Conservation (phyloP, 176 grass and related monocot species). For the Ampelocalamus luodianensis region DNA sequence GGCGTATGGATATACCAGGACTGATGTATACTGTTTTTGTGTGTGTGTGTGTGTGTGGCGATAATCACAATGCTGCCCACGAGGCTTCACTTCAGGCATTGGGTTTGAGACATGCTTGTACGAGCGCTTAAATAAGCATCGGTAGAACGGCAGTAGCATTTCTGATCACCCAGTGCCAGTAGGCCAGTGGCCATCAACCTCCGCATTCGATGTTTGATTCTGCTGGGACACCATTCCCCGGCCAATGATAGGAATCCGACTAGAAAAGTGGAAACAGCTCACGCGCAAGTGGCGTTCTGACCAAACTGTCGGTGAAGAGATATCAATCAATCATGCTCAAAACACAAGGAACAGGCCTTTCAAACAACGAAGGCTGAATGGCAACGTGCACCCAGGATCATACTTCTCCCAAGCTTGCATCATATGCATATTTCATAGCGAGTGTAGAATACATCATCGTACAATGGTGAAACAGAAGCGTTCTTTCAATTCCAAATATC, state of each 20-base stretch:
- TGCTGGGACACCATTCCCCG: slow-evolving; percentile 8
- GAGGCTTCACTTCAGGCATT: neutral
- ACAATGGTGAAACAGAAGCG: neutral
- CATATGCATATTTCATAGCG: neutral
- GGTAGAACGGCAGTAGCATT: slow-evolving; percentile 27
- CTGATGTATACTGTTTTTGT: too few species aligned
- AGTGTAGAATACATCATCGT: neutral
- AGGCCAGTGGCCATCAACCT: too few species aligned
- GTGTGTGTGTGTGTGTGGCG: too few species aligned
- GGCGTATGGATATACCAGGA: too few species aligned
- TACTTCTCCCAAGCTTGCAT: neutral
- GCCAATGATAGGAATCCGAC: neutral
- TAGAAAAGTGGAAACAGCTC: slow-evolving; percentile 39
- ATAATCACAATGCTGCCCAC: too few species aligned
- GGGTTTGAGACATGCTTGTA: neutral
- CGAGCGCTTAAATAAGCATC: too few species aligned
- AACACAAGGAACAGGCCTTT: neutral
- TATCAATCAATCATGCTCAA: neutral
- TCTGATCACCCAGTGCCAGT: neutral
- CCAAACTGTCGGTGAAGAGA: slow-evolving; percentile 35
- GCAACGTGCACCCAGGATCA: slow-evolving; percentile 2
- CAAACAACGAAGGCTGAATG: neutral
- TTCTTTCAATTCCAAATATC: slow-evolving; percentile 8
- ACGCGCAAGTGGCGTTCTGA: slow-evolving; percentile 35
- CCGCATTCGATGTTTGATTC: neutral